A percentile compares a stretch with the other conserved stretches of the same genome.
Evolutionary conservation across 352 stramenopile species (phyloP).

Genomic region (Pythium utonaiense): DNA sequence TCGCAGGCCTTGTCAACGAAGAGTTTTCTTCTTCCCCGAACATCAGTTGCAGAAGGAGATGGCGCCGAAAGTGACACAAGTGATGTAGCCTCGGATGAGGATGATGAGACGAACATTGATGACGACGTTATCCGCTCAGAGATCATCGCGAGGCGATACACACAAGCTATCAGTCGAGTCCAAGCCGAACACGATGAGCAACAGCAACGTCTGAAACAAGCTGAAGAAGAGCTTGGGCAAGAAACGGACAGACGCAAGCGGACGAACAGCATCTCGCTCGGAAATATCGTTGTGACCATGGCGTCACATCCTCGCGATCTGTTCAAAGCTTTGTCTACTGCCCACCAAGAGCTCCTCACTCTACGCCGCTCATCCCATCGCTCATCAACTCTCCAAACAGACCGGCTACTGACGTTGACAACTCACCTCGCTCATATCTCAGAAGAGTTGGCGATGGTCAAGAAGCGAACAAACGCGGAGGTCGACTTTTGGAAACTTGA

Average conservation of each 20-base stretch:
- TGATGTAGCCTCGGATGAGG: slow-evolving; percentile 5
- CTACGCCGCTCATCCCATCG: slow-evolving; percentile 45
- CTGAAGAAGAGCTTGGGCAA: slow-evolving; percentile 34
- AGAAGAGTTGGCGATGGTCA: slow-evolving; percentile 60
- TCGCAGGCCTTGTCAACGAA: slow-evolving; percentile 4
- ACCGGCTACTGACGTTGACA: slow-evolving; percentile 58
- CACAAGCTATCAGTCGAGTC: slow-evolving; percentile 47
- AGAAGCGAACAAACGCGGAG: slow-evolving; percentile 53
- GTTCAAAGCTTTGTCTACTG: slow-evolving; percentile 51
- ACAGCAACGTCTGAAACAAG: slow-evolving; percentile 35
- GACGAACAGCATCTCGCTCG: slow-evolving; percentile 54
- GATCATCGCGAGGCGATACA: slow-evolving; percentile 42
- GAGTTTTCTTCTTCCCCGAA: slow-evolving; percentile 3
- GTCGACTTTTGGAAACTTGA: slow-evolving; percentile 68
- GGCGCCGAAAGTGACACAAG: neutral
- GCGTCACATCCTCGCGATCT: slow-evolving; percentile 55
- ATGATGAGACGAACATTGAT: slow-evolving; percentile 15
- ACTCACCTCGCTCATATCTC: slow-evolving; percentile 64
- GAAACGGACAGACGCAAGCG: slow-evolving; percentile 46
- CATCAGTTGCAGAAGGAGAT: neutral
- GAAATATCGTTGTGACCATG: slow-evolving; percentile 49
- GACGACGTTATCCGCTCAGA: slow-evolving; percentile 49
- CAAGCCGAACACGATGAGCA: slow-evolving; percentile 52
- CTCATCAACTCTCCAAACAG: slow-evolving; percentile 50
- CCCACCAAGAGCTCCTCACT: slow-evolving; percentile 41